Evolutionary conservation across 164 flowering plant species (phyloP).

Genomic region (Akebia trifoliata): DNA sequence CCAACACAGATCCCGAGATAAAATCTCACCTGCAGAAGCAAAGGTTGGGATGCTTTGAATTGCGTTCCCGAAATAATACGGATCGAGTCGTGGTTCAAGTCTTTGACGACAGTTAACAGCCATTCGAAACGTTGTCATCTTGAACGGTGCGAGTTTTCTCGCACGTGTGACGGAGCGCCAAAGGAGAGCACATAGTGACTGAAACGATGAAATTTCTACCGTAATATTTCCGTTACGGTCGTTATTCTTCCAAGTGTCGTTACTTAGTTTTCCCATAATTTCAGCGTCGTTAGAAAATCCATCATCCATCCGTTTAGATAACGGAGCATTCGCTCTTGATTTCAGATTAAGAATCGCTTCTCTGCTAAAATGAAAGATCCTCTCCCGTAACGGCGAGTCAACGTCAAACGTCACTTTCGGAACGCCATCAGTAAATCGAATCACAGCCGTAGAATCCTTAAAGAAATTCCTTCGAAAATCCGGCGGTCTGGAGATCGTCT

Average conservation of each 20-base stretch:
- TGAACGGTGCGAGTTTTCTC: slow-evolving; percentile 32
- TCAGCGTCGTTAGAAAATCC: slow-evolving; percentile 16
- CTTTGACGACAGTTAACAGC: slow-evolving; percentile 89
- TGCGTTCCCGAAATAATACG: slow-evolving; percentile 84
- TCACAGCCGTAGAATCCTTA: slow-evolving; percentile 58
- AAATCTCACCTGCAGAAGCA: slow-evolving; percentile 52
- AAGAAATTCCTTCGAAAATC: slow-evolving; percentile 48
- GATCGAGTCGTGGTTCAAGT: slow-evolving; percentile 51
- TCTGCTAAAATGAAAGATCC: slow-evolving; percentile 65
- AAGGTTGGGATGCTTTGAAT: slow-evolving; percentile 72
- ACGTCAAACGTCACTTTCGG: slow-evolving; percentile 57
- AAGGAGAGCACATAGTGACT: slow-evolving; percentile 68
- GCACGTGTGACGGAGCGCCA: slow-evolving; percentile 87
- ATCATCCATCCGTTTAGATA: neutral
- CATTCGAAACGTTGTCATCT: slow-evolving; percentile 75
- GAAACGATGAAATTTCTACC: slow-evolving; percentile 76
- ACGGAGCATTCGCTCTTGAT: slow-evolving; percentile 41
- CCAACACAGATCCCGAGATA: slow-evolving; percentile 47
- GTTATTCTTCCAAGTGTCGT: slow-evolving; percentile 35
- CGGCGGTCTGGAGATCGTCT: slow-evolving; percentile 41
- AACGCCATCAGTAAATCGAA: slow-evolving; percentile 51
- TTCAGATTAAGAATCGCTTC: slow-evolving; percentile 57
- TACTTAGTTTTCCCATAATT: slow-evolving; percentile 37
- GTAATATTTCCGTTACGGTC: slow-evolving; percentile 17
- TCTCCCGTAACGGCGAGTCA: slow-evolving; percentile 57